These are phyloP conservation scores for Beauveria varroae DNA, from an alignment of 2,329 filamentous ascomycete genomes.

Conservation along the genomic window DNA sequence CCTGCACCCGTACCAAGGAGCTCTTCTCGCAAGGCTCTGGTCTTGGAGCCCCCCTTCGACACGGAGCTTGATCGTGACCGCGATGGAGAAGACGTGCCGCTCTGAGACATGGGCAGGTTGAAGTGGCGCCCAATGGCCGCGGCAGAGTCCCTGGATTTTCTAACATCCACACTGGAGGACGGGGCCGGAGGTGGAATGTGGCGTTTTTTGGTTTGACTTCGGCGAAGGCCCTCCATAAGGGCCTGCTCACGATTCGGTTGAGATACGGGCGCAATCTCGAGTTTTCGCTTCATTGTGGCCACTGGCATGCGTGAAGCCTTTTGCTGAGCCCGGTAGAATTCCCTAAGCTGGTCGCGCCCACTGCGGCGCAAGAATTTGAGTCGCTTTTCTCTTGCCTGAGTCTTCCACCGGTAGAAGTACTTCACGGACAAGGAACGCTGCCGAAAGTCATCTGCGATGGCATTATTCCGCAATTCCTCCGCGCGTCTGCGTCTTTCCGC, in stretches of 20 bases:
- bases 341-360: slow-evolving; percentile 42
- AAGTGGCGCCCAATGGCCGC: slow-evolving; percentile 14
- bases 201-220: background rate
- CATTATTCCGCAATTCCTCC: slow-evolving; percentile 39
- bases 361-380: slow-evolving; percentile 43
- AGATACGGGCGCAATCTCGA: slow-evolving; percentile 12
- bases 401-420: slow-evolving; percentile 50
- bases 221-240: slow-evolving; percentile 7
- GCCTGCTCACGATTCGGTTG: background rate
- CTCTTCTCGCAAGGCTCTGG: slow-evolving; percentile 28
- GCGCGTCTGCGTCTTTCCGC: slow-evolving; percentile 35
- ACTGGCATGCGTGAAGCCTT: slow-evolving; percentile 16
- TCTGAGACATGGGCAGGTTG: slow-evolving; percentile 10
- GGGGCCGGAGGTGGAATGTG: slow-evolving; percentile 18
- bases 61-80: slow-evolving; percentile 15
- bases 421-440: slow-evolving; percentile 42
- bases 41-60: slow-evolving; percentile 25
- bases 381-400: slow-evolving; percentile 39
- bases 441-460: slow-evolving; percentile 41
- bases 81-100: slow-evolving; percentile 15
- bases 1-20: slow-evolving; percentile 21
- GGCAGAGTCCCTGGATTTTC: slow-evolving; percentile 12
- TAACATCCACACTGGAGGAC: background rate
- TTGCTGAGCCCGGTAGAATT: slow-evolving; percentile 35
- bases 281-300: slow-evolving; percentile 13